Percentiles rank a stretch among this genome's conserved stretches.
phyloP scores from a whole-genome alignment of 164 flowering plant species.

The Annona cherimola region DNA sequence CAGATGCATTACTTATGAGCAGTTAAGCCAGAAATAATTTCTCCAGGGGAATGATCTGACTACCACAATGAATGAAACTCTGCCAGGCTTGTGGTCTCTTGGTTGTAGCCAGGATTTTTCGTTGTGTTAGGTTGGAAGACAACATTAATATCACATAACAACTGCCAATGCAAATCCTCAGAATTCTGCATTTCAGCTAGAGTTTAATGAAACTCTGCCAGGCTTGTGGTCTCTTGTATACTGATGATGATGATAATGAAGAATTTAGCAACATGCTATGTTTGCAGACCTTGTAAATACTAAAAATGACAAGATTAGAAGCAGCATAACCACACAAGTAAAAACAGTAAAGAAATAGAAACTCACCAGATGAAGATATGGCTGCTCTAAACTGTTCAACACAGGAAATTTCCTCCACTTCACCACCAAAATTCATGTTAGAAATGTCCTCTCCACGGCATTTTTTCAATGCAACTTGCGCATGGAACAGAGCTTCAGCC shows the following conservation, averaged over 20 bases:
- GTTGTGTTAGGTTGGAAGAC: too few relatives aligned
- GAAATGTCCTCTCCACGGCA: constrained; percentile 75
- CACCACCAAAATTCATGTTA: constrained; percentile 87
- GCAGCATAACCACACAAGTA: not conserved
- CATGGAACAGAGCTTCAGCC: constrained; percentile 73
- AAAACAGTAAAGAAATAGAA: not conserved
- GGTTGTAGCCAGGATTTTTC: too few relatives aligned
- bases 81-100: too few relatives aligned
- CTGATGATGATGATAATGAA: not conserved
- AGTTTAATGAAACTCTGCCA: too few relatives aligned
- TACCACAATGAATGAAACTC: too few relatives aligned
- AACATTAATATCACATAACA: not conserved
- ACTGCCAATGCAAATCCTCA: too few relatives aligned
- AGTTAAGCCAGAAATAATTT: too few relatives aligned
- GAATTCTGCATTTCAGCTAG: too few relatives aligned
- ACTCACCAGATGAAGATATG: constrained; percentile 63
- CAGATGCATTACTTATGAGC: too few relatives aligned
- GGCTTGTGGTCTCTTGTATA: too few relatives aligned
- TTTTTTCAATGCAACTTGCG: constrained; percentile 77
- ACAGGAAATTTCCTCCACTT: constrained; percentile 64
- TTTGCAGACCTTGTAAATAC: not conserved
- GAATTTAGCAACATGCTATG: not conserved
- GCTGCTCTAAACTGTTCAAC: constrained; percentile 66
- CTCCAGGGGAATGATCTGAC: too few relatives aligned
- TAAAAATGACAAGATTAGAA: not conserved